Base-by-base conservation (phyloP, 352 stramenopile species). In the Pythium angustatum region DNA sequence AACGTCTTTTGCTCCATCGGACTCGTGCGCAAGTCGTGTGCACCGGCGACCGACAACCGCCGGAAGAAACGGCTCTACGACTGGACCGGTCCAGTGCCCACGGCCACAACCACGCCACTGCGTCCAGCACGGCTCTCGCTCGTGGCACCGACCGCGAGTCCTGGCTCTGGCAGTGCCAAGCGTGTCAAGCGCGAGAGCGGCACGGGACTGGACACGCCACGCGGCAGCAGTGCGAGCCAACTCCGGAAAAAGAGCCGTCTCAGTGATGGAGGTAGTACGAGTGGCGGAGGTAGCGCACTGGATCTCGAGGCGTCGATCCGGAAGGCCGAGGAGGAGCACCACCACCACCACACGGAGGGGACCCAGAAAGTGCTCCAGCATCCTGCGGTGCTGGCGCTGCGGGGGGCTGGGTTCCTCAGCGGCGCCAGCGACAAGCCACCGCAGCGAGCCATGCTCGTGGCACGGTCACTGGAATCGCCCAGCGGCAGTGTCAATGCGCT, bases 1-100 rank as follows among this genome's bases (percentile, higher is more conserved):
- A 78, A 78, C 53, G 71, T 78, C 14, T 73, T 78, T 36, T 76
- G 71, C 61, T 71, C 68, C 40, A 64, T 78, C 55, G 64, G 69
- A 2, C 64, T 78, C 54, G 58, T 78, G 31, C 51, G 69, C 14
- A 78, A 76, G 45, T 67, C 59, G 1, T 69, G 62, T 38, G 58
- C 62, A 7, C 48, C 58, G 11, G 55, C 62, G 22, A 76, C 59
- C 33, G 66, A 69, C 52, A 64, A 69, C 54, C 61, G 64, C 58
- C 69, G 69, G 7, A 76, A 76, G 60, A 72, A 73, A 30, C 45
- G 69, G 22, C 36, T 76, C 24, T 76, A 73, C 65, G 62, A 60
- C 21, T 76, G 69, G 69, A 66, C 38, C n/a, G 69, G 69, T 0
- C 69, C 69, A 17, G 66, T 73, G n/a, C 40, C 53, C 10, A 62